These are phyloP conservation scores for Cicer bijugum DNA, from an alignment of 306 rosid genomes.

Conservation along the genomic window DNA sequence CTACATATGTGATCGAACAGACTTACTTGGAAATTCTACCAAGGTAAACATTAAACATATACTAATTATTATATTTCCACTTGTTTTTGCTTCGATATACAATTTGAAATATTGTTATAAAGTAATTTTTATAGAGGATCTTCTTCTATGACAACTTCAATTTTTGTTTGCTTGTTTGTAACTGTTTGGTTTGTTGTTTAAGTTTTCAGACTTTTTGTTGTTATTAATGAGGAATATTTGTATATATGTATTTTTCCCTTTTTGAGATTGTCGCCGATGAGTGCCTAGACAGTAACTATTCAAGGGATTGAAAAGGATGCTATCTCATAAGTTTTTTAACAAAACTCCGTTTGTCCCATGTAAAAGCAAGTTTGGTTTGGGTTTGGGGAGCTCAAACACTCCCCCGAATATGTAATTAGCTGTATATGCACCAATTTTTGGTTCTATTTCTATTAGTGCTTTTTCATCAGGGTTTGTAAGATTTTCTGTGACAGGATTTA, in stretches of 20 bases:
- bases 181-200: slow-evolving; percentile 26
- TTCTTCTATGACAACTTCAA: slow-evolving; percentile 23
- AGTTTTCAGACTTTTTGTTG: slow-evolving; percentile 17
- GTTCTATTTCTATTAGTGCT: slow-evolving; percentile 7
- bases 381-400: slow-evolving; percentile 15
- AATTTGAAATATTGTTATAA: slow-evolving; percentile 32
- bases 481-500: slow-evolving; percentile 9
- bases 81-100: slow-evolving; percentile 27
- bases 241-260: slow-evolving; percentile 21
- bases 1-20: slow-evolving; percentile 90
- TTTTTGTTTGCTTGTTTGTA: slow-evolving; percentile 33
- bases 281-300: slow-evolving; percentile 10
- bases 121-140: slow-evolving; percentile 20
- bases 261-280: slow-evolving; percentile 33
- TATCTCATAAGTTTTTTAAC: slow-evolving; percentile 22
- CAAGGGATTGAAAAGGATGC: slow-evolving; percentile 26
- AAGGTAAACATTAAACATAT: slow-evolving; percentile 64
- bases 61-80: slow-evolving; percentile 33
- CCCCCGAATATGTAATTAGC: not conserved
- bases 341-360: not conserved
- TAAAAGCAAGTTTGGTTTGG: slow-evolving; percentile 7
- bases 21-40: slow-evolving; percentile 71
- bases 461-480: slow-evolving; percentile 13
- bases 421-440: not conserved
- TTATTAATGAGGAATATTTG: slow-evolving; percentile 31